Evolutionary conservation across 2,329 filamentous ascomycete genomes (phyloP).

Genomic region (Bipolaris zeicola): DNA sequence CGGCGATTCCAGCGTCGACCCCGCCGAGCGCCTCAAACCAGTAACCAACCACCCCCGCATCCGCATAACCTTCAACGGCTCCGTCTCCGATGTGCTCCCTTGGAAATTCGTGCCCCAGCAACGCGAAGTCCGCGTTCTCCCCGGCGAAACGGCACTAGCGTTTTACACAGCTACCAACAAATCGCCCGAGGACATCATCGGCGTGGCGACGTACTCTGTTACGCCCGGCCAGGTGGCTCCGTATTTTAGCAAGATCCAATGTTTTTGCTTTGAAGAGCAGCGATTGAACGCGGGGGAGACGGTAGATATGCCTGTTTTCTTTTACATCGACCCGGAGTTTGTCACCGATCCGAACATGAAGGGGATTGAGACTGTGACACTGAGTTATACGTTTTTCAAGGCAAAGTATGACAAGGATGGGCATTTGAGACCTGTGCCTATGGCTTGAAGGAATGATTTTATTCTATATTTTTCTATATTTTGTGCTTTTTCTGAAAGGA

Average conservation of each 20-base stretch:
- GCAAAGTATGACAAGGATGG: conserved; percentile 85
- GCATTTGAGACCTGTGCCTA: conserved; percentile 64
- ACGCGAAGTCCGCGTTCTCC: conserved; percentile 91
- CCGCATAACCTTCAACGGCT: conserved; percentile 94
- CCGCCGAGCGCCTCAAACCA: conserved; percentile 77
- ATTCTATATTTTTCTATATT: too few species aligned
- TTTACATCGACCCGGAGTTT: conserved; percentile 97
- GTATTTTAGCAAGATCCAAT: conserved; percentile 99
- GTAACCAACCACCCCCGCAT: conserved; percentile 82
- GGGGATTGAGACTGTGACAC: conserved; percentile 90
- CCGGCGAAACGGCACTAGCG: conserved; percentile 93
- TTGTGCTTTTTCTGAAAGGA: not conserved
- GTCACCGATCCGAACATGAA: conserved; percentile 90
- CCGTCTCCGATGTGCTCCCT: conserved; percentile 90
- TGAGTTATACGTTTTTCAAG: conserved; percentile 98
- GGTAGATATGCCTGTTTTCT: conserved; percentile 99
- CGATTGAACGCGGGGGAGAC: conserved; percentile 92
- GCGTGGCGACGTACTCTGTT: conserved; percentile 96
- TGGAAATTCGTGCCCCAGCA: conserved; percentile 99
- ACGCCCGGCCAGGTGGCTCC: conserved; percentile 94
- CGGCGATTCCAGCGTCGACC: conserved; percentile 62
- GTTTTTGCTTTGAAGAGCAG: conserved; percentile 98
- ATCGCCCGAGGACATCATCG: conserved; percentile 90
- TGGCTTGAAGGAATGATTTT: conserved; percentile 23
- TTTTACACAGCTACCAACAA: conserved; percentile 98